phyloP scores from a whole-genome alignment of 2,329 filamentous ascomycete genomes.

The Eurotiales sp. region DNA sequence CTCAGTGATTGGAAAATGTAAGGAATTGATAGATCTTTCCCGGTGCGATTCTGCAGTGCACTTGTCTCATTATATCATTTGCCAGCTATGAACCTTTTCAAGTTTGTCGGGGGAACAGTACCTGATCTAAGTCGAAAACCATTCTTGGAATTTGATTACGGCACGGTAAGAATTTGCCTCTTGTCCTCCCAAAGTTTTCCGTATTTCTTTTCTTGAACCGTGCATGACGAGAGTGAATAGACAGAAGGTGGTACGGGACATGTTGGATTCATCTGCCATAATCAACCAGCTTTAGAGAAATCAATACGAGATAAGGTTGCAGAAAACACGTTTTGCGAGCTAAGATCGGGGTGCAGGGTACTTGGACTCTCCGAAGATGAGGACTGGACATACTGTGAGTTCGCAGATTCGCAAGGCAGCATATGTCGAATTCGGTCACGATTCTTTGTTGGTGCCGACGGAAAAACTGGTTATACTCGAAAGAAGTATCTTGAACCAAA shows the following conservation, averaged over 20 bases:
- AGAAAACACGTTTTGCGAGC: neutral
- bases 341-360: conserved; percentile 1
- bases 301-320: conserved; percentile 10
- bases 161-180: neutral
- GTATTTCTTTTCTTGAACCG: no score
- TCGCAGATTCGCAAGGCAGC: neutral
- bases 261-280: conserved; percentile 28
- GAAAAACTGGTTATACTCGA: conserved; percentile 45
- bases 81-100: conserved; percentile 17
- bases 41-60: no score
- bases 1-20: conserved; percentile 27
- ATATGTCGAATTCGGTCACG: neutral
- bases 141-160: conserved; percentile 10
- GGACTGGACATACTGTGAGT: conserved; percentile 9
- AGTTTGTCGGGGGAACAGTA: conserved; percentile 5
- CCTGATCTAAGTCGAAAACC: neutral
- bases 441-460: conserved; percentile 41
- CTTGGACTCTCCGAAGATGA: neutral
- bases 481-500: conserved; percentile 46
- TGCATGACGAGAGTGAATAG: no score
- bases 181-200: no score
- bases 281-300: conserved; percentile 28
- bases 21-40: no score
- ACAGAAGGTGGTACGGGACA: conserved; percentile 27
- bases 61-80: no score